Evolutionary conservation across 2,329 filamentous ascomycete species (phyloP).

Genomic region (Paecilomyces formosus): DNA sequence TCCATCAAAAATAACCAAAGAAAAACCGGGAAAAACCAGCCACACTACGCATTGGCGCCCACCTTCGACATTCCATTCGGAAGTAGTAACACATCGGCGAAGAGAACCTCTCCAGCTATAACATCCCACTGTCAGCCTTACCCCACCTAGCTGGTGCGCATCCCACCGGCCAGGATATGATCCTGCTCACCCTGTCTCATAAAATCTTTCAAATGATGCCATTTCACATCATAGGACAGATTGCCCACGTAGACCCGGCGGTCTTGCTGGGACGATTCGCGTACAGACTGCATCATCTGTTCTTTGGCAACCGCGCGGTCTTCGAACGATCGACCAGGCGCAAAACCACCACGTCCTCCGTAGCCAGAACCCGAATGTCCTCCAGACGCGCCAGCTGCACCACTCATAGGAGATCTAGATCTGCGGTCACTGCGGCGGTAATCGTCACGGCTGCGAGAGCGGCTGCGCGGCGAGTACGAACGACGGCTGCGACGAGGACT

Average conservation of each 20-base stretch:
- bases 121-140: conserved; percentile 22
- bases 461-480: conserved; percentile 71
- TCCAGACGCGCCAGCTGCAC: conserved; percentile 59
- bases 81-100: conserved; percentile 98
- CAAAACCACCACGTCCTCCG: conserved; percentile 55
- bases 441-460: conserved; percentile 71
- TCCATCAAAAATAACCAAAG: conserved; percentile 62
- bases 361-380: conserved; percentile 58
- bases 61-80: conserved; percentile 99
- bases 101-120: conserved; percentile 95
- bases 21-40: conserved; percentile 61
- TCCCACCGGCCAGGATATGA: conserved; percentile 14
- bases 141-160: conserved; percentile 8
- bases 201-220: conserved; percentile 99
- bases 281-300: conserved; percentile 91
- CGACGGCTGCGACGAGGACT: conserved; percentile 70
- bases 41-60: conserved; percentile 87
- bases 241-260: conserved; percentile 99
- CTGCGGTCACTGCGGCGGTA: conserved; percentile 67
- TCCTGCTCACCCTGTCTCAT: conserved; percentile 88
- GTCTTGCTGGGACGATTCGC: conserved; percentile 95
- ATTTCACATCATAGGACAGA: conserved; percentile 98
- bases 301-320: conserved; percentile 78
- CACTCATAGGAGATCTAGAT: conserved; percentile 83
- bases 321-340: conserved; percentile 67